Evolutionary conservation across 2,329 filamentous ascomycete species (phyloP), one percentile per base, ranked within the genome.

Genomic region (Colletotrichum nymphaeae): DNA sequence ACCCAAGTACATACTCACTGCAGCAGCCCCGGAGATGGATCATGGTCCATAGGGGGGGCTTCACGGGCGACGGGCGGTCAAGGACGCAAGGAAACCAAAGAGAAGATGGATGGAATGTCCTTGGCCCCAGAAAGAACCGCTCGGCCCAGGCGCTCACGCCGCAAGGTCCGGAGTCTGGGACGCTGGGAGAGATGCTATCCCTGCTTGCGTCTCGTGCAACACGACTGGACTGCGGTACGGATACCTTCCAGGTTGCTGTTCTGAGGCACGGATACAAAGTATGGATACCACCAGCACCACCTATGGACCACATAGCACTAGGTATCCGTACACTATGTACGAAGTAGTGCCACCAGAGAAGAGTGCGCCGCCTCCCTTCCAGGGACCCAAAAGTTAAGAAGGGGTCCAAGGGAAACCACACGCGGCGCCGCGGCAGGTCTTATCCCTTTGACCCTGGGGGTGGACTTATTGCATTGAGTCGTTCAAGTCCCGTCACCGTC

Each of bases 21-120:
- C 19, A 9, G 14, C 37, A 42, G 12, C 37, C 42, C 42, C 19
- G 11, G 42, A 49, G 19, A 49, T 49, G 42, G 42, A 49, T 42
- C 14, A 16, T 16, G 37, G 37, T 42, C 37, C 37, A 42, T 16
- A 16, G 37, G 19, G 42, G 42, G 42, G 42, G 42, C 14, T 19
- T 46, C 42, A 57, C 42, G 55, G 69, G 32, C 53, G n/a, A 64
- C 68, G 64, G 69, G 72, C 69, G 72, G 69, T 69, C 69, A 74
- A 65, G 63, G 46, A 67, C 53, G 37, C 37, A 64, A 66, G 63
- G 59, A 65, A 68, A 69, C 24, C 56, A 55, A 71, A 73, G 73
- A 76, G 67, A 75, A 75, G 69, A 75, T 75, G 74, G 75, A 76
- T 76, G 65, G 73, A 75, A 75, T 69, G 65, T 65, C 73, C 57